Evolutionary conservation across 495 filamentous ascomycete species (phyloP).

Genomic region (Hyaloscypha finlandica): DNA sequence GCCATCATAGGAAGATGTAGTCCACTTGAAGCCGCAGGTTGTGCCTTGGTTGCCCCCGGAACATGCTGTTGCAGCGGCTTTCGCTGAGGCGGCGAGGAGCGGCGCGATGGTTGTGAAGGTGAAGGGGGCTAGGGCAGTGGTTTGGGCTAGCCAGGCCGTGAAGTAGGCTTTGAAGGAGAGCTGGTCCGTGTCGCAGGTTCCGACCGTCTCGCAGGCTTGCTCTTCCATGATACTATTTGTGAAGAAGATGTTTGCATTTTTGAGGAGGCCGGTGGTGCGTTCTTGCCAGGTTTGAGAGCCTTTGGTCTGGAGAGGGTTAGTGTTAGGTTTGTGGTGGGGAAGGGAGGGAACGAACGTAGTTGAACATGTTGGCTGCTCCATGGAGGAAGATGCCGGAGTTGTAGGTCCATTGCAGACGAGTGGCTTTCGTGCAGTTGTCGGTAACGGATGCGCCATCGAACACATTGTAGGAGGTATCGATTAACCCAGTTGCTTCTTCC

Average conservation of each 20-base stretch:
- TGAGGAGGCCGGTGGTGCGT: constrained; percentile 54
- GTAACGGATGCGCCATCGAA: constrained; percentile 58
- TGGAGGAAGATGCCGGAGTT: constrained; percentile 69
- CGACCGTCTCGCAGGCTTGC: constrained; percentile 71
- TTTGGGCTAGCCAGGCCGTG: constrained; percentile 74
- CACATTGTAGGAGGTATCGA: constrained; percentile 51
- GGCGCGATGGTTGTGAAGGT: constrained; percentile 61
- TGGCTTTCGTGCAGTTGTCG: constrained; percentile 51
- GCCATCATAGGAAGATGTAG: constrained; percentile 55
- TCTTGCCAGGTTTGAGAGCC: constrained; percentile 52
- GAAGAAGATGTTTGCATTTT: constrained; percentile 57
- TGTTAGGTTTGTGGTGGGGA: constrained; percentile 15
- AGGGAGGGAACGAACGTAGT: constrained; percentile 47
- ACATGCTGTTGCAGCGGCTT: constrained; percentile 65
- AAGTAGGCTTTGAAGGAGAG: constrained; percentile 87
- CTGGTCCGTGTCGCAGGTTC: constrained; percentile 71
- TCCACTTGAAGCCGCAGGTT: constrained; percentile 75
- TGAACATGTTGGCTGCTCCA: constrained; percentile 72
- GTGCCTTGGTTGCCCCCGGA: constrained; percentile 56
- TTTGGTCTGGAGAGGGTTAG: constrained; percentile 44
- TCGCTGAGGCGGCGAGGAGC: constrained; percentile 60
- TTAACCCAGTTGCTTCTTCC: constrained; percentile 53
- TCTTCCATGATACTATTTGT: constrained; percentile 59
- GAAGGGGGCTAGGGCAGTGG: constrained; percentile 68
- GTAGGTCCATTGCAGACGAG: constrained; percentile 65